These are phyloP conservation scores for Sporothrix humicola DNA, from an alignment of 2,329 filamentous ascomycete genomes.

Conservation along the genomic window DNA sequence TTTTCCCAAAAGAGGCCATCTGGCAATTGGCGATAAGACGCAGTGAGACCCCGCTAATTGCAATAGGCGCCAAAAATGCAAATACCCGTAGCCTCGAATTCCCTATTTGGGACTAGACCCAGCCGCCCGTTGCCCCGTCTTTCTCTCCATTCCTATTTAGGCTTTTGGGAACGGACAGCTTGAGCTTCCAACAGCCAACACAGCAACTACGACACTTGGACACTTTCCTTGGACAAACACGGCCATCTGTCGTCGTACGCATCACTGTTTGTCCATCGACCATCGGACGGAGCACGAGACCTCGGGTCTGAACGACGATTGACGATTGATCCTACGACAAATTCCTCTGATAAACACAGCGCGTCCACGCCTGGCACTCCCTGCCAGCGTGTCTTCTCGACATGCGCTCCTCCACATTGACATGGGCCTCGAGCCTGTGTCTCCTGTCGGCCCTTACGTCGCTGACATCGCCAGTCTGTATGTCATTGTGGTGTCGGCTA, in stretches of 20 bases:
- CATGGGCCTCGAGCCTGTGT: constrained; percentile 69
- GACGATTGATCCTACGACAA: constrained; percentile 4
- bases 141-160: constrained; percentile 30
- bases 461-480: constrained; percentile 61
- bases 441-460: constrained; percentile 63
- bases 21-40: constrained; percentile 16
- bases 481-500: not conserved
- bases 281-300: not conserved
- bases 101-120: not conserved
- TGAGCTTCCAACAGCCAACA: constrained; percentile 33
- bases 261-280: not conserved
- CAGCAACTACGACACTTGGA: not conserved
- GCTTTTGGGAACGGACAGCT: constrained; percentile 42
- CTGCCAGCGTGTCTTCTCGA: constrained; percentile 29
- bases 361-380: constrained; percentile 24
- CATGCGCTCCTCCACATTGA: constrained; percentile 57
- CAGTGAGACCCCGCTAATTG: not conserved
- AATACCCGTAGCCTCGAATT: not conserved
- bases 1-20: constrained; percentile 21
- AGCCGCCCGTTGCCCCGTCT: constrained; percentile 1
- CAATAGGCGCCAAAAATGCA: not conserved
- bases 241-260: constrained; percentile 23
- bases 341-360: not conserved
- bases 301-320: constrained; percentile 15
- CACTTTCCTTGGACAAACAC: not conserved